A percentile compares a stretch with the other conserved stretches of the same genome.
Evolutionary conservation across 257 asterid genomes (phyloP).

Genomic region (Gentiana dahurica): DNA sequence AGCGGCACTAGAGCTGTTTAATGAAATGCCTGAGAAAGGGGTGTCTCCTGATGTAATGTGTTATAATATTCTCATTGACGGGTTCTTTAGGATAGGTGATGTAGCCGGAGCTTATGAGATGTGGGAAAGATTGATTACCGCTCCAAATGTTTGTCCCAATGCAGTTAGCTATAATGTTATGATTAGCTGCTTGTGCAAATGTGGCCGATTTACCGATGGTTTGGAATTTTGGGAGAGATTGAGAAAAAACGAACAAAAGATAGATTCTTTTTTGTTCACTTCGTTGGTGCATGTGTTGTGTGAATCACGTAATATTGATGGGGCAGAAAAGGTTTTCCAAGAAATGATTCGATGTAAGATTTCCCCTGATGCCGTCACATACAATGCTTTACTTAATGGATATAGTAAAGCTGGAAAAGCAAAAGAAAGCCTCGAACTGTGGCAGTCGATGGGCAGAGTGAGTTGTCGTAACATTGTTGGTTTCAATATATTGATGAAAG

Average conservation of each 20-base stretch:
- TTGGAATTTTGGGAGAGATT: conserved; percentile 60
- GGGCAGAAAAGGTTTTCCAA: conserved; percentile 55
- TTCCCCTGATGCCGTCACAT: conserved; percentile 56
- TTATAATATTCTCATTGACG: conserved; percentile 70
- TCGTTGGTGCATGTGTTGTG: conserved; percentile 76
- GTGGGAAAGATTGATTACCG: conserved; percentile 59
- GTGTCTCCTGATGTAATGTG: conserved; percentile 61
- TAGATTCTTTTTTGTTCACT: conserved; percentile 65
- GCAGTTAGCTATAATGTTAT: conserved; percentile 59
- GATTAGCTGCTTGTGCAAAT: conserved; percentile 82
- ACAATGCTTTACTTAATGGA: conserved; percentile 62
- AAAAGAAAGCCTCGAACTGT: conserved; percentile 41
- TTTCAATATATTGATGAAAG: conserved; percentile 66
- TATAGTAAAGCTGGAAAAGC: conserved; percentile 41
- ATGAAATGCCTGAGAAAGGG: conserved; percentile 74
- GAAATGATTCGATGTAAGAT: conserved; percentile 46
- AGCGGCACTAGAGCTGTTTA: conserved; percentile 55
- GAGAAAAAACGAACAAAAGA: conserved; percentile 45
- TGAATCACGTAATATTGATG: conserved; percentile 53
- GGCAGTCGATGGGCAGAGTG: conserved; percentile 72
- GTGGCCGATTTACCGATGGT: conserved; percentile 55
- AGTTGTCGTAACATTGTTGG: conserved; percentile 59
- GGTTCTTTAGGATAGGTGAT: conserved; percentile 51
- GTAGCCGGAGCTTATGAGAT: conserved; percentile 33
- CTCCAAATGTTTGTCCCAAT: conserved; percentile 53